phyloP scores from a whole-genome alignment of 768 basidiomycete species.

The Hygrophorus russula region DNA sequence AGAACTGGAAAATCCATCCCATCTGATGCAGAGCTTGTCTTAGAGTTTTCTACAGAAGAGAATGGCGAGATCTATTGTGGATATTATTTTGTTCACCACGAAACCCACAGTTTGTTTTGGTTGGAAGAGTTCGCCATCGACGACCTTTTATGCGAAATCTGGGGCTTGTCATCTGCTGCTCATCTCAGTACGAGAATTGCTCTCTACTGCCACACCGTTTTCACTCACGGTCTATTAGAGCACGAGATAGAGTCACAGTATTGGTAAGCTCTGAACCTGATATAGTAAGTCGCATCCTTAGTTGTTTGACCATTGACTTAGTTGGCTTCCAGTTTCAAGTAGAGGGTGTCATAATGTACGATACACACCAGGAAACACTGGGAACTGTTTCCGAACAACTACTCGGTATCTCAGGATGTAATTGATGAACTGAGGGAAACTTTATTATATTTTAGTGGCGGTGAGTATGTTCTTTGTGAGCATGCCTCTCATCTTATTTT shows the following conservation, averaged over 20 bases:
- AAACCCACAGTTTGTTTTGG: slow-evolving; percentile 38
- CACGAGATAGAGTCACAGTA: slow-evolving; percentile 30
- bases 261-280: slow-evolving; percentile 17
- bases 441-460: slow-evolving; percentile 26
- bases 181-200: slow-evolving; percentile 27
- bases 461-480: slow-evolving; percentile 10
- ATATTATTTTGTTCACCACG: slow-evolving; percentile 29
- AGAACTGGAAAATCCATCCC: slow-evolving; percentile 1
- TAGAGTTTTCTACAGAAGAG: slow-evolving; percentile 25
- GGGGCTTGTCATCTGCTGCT: slow-evolving; percentile 24
- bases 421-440: slow-evolving; percentile 27
- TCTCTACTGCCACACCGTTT: not conserved
- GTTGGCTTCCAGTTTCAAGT: no score
- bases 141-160: slow-evolving; percentile 22
- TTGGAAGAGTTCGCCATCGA: slow-evolving; percentile 29
- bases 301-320: no score
- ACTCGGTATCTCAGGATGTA: slow-evolving; percentile 14
- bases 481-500: not conserved
- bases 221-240: slow-evolving; percentile 12
- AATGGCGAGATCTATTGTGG: slow-evolving; percentile 9
- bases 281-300: not conserved
- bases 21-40: slow-evolving; percentile 27
- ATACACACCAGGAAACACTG: slow-evolving; percentile 26
- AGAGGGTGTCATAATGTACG: no score
- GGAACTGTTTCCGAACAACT: slow-evolving; percentile 21